Percentiles rank a stretch among this genome's conserved stretches.
phyloP scores from a whole-genome alignment of 345 rosid genomes.

The Gossypium sturtianum region DNA sequence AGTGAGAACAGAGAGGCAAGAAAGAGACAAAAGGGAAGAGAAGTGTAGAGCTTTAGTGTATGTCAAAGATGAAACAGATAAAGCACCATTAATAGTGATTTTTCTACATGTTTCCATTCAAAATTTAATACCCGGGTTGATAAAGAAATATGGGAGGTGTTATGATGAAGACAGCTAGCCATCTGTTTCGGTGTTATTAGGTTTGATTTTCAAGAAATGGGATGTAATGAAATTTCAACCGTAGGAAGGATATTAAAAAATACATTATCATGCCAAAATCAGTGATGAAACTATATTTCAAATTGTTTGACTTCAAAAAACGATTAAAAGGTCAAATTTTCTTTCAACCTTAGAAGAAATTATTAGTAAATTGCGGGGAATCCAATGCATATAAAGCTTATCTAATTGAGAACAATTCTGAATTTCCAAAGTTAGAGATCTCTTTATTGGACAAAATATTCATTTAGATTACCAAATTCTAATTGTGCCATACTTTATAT shows the following conservation, averaged over 20 bases:
- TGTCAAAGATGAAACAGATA: slow-evolving; percentile 9
- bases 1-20: slow-evolving; percentile 2
- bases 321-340: neutral
- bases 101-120: neutral
- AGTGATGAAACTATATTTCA: neutral
- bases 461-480: neutral
- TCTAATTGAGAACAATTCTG: neutral
- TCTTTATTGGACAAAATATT: neutral
- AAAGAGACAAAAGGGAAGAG: neutral
- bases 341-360: neutral
- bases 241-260: neutral
- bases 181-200: neutral
- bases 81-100: slow-evolving; percentile 7
- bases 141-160: neutral
- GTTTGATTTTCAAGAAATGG: neutral
- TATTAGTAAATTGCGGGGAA: neutral
- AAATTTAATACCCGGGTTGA: neutral
- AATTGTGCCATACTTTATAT: neutral
- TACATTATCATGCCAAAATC: neutral
- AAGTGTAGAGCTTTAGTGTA: neutral
- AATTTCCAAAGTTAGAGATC: neutral
- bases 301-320: neutral
- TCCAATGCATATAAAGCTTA: neutral
- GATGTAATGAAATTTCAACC: neutral
- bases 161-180: neutral